Evolutionary conservation across 2,329 filamentous ascomycete genomes (phyloP).

Genomic region (Hypoxylon sp.): DNA sequence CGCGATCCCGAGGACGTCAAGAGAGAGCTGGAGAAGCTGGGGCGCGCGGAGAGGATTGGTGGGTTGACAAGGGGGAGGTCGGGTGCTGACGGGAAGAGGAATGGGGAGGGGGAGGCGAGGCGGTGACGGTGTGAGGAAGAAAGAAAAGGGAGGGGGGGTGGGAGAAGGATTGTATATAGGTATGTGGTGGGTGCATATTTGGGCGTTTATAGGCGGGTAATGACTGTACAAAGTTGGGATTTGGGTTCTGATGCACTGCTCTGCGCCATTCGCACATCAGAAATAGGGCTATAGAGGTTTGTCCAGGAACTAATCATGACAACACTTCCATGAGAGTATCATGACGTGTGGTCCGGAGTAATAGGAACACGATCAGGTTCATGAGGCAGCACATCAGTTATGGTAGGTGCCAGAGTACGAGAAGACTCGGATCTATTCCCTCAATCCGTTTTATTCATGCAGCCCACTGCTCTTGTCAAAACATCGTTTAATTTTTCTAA

Average conservation of each 20-base stretch:
- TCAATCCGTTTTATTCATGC: conserved; percentile 17
- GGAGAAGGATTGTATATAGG: conserved; percentile 14
- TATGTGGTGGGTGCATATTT: conserved; percentile 31
- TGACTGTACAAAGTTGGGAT: conserved; percentile 20
- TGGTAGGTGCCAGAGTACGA: background rate
- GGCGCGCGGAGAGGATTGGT: conserved; percentile 68
- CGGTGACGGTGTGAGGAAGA: background rate
- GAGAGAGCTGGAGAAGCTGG: conserved; percentile 67
- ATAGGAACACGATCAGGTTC: background rate
- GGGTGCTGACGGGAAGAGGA: background rate
- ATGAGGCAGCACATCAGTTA: background rate
- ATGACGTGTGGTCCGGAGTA: background rate
- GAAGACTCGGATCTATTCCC: background rate
- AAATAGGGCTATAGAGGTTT: conserved; percentile 17
- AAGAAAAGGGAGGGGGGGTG: background rate
- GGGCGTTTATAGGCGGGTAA: conserved; percentile 37
- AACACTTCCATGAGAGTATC: background rate
- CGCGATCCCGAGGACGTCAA: conserved; percentile 67
- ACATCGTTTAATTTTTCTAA: conserved; percentile 23
- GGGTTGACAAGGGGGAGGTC: conserved; percentile 53
- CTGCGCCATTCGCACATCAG: conserved; percentile 20
- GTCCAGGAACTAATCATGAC: conserved; percentile 8
- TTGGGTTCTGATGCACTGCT: conserved; percentile 33
- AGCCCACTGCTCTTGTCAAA: conserved; percentile 23
- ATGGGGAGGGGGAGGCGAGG: conserved; percentile 17